These are phyloP conservation scores for Cucumis sativus DNA, from an alignment of 306 rosid genomes.

Conservation along the genomic window DNA sequence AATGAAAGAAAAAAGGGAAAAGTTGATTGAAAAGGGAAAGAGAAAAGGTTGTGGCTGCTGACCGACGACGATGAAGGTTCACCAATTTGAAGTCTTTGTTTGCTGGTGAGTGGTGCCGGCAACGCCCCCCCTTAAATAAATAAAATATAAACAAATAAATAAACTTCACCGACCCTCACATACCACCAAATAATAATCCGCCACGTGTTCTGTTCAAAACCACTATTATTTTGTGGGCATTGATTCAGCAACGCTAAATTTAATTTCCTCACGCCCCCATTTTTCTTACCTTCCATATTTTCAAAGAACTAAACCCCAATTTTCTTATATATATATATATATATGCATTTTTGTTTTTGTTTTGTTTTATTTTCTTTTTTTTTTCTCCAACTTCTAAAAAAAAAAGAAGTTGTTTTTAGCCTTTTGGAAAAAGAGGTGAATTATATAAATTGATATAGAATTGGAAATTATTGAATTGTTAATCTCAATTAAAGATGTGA, in stretches of 20 bases:
- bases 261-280: neutral
- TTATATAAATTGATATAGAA: too few species aligned
- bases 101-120: neutral
- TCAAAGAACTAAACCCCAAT: too few species aligned
- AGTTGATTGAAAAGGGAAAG: neutral
- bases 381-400: too few species aligned
- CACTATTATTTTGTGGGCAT: neutral
- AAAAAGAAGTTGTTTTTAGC: too few species aligned
- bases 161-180: conserved; percentile 6
- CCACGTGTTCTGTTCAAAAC: neutral
- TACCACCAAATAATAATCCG: neutral
- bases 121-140: neutral
- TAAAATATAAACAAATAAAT: neutral
- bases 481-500: too few species aligned
- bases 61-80: conserved; percentile 1
- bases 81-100: neutral
- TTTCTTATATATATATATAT: too few species aligned
- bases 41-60: neutral
- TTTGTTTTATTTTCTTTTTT: too few species aligned
- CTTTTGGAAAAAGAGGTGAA: too few species aligned
- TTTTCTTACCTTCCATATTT: too few species aligned
- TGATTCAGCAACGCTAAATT: neutral
- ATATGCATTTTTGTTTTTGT: too few species aligned
- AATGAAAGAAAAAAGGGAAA: neutral
- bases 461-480: too few species aligned